Conservation (phyloP, 2,329 filamentous ascomycete species). For the Epichloe hybrida region DNA sequence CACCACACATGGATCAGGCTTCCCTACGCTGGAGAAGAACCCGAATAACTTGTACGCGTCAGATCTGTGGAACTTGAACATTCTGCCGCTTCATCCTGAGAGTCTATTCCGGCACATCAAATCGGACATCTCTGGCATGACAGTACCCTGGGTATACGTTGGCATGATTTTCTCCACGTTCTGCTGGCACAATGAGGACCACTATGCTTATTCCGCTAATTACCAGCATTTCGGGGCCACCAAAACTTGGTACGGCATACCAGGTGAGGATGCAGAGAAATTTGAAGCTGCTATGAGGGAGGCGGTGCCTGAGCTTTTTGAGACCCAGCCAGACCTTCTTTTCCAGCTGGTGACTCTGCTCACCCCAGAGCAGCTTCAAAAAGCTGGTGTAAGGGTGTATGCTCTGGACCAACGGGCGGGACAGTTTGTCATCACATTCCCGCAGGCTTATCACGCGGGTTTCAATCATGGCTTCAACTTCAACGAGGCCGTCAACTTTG, state of each 20-base stretch:
- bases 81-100: conserved; percentile 78
- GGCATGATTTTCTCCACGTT: conserved; percentile 99
- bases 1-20: conserved; percentile 92
- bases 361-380: conserved; percentile 82
- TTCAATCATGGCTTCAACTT: conserved; percentile 99
- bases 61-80: conserved; percentile 92
- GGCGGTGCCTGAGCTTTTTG: conserved; percentile 89
- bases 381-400: conserved; percentile 85
- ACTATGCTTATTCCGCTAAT: conserved; percentile 94
- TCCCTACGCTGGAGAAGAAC: conserved; percentile 85
- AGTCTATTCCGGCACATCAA: conserved; percentile 96
- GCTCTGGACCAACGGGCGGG: conserved; percentile 93
- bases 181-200: conserved; percentile 98
- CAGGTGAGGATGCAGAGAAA: conserved; percentile 81
- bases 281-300: conserved; percentile 93
- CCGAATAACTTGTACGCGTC: conserved; percentile 76
- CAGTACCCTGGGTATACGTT: conserved; percentile 96
- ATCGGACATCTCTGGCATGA: conserved; percentile 97
- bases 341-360: conserved; percentile 96
- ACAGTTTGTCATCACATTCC: conserved; percentile 93
- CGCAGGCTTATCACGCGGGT: conserved; percentile 90
- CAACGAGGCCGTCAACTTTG: conserved; percentile 98
- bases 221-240: conserved; percentile 97
- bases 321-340: conserved; percentile 88
- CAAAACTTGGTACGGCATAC: conserved; percentile 98